phyloP scores from a whole-genome alignment of 164 flowering plant genomes.

The Sextonia rubra region DNA sequence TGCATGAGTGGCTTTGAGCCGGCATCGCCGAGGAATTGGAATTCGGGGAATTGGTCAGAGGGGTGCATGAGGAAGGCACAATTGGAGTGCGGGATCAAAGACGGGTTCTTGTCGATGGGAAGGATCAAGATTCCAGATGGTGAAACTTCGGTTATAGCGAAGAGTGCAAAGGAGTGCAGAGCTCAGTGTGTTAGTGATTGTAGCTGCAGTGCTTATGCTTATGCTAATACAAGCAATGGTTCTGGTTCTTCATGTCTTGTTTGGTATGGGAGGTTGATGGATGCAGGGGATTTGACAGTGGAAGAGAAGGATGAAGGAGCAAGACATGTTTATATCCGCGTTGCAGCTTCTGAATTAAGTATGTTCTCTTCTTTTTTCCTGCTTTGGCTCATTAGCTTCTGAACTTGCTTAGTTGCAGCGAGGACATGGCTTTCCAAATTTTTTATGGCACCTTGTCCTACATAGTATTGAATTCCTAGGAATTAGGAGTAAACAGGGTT shows the following conservation, averaged over 20 bases:
- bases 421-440: no score
- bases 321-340: slow-evolving; percentile 3
- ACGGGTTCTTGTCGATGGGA: slow-evolving; percentile 3
- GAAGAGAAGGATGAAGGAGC: background rate
- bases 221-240: background rate
- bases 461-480: no score
- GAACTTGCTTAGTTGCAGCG: no score
- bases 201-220: slow-evolving; percentile 11
- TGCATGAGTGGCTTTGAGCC: slow-evolving; percentile 13
- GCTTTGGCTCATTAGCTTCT: no score
- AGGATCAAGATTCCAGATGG: slow-evolving; percentile 15
- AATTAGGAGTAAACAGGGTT: no score
- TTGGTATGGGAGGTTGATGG: slow-evolving; percentile 5
- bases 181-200: slow-evolving; percentile 3
- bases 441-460: no score
- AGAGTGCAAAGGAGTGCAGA: slow-evolving; percentile 3
- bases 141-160: background rate
- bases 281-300: background rate
- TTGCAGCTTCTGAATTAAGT: slow-evolving; percentile 3
- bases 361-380: no score
- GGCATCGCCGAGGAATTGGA: background rate
- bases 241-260: background rate
- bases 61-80: slow-evolving; percentile 11
- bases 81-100: slow-evolving; percentile 4
- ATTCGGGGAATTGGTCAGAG: slow-evolving; percentile 4